Conservation (phyloP, 306 rosid species). For the Canavalia gladiata region DNA sequence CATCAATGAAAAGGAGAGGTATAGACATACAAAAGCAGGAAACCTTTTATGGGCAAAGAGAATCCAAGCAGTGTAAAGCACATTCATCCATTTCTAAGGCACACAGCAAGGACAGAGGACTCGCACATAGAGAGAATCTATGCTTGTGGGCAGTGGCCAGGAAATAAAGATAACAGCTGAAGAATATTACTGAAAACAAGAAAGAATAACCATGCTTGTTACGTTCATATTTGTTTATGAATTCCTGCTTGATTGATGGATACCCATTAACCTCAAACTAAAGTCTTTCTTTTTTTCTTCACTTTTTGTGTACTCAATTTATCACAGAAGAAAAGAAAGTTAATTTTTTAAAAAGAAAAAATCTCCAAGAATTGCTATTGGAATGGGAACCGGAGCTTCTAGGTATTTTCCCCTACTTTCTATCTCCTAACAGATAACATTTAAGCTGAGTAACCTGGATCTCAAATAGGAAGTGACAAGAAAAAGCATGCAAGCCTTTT, state of each 20-base stretch:
- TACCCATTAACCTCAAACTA: conserved; percentile 68
- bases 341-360: neutral
- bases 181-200: conserved; percentile 86
- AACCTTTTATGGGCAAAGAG: conserved; percentile 76
- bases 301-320: conserved; percentile 18
- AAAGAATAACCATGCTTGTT: conserved; percentile 65
- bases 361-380: conserved; percentile 21
- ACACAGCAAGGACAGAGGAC: conserved; percentile 62
- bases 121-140: conserved; percentile 72
- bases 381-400: conserved; percentile 38
- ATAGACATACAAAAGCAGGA: conserved; percentile 77
- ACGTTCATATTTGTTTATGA: conserved; percentile 77
- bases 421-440: conserved; percentile 49
- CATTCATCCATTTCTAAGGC: conserved; percentile 73
- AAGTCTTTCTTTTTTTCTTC: neutral
- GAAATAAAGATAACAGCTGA: conserved; percentile 72
- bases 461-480: conserved; percentile 58
- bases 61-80: conserved; percentile 82
- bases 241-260: conserved; percentile 74
- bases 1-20: conserved; percentile 77
- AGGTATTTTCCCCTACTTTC: conserved; percentile 40
- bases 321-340: conserved; percentile 23
- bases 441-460: conserved; percentile 49
- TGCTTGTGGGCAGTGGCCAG: conserved; percentile 80
- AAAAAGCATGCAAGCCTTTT: conserved; percentile 57